These are phyloP conservation scores for Lathyrus tuberosus DNA, from an alignment of 306 rosid species.

Conservation along the genomic window DNA sequence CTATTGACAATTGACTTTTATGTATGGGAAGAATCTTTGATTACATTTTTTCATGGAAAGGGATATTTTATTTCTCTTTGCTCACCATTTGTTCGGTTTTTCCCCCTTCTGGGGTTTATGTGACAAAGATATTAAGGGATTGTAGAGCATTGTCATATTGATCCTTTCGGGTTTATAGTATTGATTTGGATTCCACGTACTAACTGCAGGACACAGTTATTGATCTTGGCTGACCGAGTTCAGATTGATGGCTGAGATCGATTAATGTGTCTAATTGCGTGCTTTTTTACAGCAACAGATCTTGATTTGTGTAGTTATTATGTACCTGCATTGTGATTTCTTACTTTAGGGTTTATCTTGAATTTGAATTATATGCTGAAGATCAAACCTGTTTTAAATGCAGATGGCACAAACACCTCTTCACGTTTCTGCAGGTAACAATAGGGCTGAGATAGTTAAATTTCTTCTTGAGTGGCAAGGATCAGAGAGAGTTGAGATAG, in stretches of 20 bases:
- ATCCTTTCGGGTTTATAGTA: too few relatives aligned
- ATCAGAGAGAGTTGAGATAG: conserved; percentile 67
- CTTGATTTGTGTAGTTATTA: background rate
- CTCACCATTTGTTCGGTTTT: conserved; percentile 12
- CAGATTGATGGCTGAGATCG: background rate
- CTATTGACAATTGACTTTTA: background rate
- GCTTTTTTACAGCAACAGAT: background rate
- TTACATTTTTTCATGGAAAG: conserved; percentile 1
- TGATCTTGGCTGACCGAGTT: background rate
- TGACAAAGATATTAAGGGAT: too few relatives aligned
- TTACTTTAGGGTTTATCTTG: conserved; percentile 17
- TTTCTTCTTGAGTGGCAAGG: conserved; percentile 87
- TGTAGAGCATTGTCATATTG: too few relatives aligned
- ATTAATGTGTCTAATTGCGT: background rate
- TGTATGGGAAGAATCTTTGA: conserved; percentile 13
- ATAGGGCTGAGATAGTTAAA: conserved; percentile 73
- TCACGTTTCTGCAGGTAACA: conserved; percentile 84
- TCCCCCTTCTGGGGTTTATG: too few relatives aligned
- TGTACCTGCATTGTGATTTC: conserved; percentile 17
- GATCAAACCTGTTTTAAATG: conserved; percentile 36
- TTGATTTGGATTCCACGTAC: background rate
- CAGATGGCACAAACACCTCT: conserved; percentile 97
- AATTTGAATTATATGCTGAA: conserved; percentile 20
- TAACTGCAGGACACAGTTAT: background rate
- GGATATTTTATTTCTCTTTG: conserved; percentile 13